phyloP scores from a whole-genome alignment of 1,284 basidiomycete genomes.

The Kwoniella shivajii region DNA sequence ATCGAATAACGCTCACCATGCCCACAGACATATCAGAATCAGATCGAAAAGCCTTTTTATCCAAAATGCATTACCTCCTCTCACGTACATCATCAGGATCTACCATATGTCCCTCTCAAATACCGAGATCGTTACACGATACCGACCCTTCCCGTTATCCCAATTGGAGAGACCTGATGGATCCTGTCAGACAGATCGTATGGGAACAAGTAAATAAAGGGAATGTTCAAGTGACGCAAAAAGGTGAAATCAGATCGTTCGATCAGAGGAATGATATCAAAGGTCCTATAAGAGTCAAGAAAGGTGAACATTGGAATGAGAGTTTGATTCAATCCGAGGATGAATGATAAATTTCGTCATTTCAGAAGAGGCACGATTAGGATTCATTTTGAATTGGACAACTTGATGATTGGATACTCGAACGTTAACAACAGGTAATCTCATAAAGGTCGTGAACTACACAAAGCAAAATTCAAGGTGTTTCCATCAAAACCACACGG shows the following conservation, averaged over 20 bases:
- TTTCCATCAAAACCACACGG: too few species aligned
- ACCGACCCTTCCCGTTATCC: constrained; percentile 14
- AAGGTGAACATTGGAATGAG: constrained; percentile 22
- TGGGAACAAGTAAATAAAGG: constrained; percentile 29
- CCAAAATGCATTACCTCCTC: constrained; percentile 20
- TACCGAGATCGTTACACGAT: constrained; percentile 28
- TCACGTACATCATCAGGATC: constrained; percentile 14
- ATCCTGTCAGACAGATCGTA: constrained; percentile 27
- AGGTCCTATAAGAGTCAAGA: constrained; percentile 36
- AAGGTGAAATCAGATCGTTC: constrained; percentile 20
- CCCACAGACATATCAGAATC: not conserved
- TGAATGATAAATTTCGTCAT: not conserved
- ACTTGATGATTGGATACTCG: too few species aligned
- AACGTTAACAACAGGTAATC: too few species aligned
- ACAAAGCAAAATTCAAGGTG: too few species aligned
- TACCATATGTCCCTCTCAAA: constrained; percentile 39
- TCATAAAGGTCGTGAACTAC: too few species aligned
- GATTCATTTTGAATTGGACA: too few species aligned
- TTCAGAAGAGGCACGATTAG: too few species aligned
- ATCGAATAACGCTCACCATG: too few species aligned
- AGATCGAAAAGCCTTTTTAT: constrained; percentile 1
- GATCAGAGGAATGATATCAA: constrained; percentile 17
- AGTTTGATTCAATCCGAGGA: not conserved
- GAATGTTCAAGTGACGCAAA: constrained; percentile 27
- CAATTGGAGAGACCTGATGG: constrained; percentile 36